Base-by-base conservation (phyloP, 805 yeast species). In the Yarrowia keelungensis region DNA sequence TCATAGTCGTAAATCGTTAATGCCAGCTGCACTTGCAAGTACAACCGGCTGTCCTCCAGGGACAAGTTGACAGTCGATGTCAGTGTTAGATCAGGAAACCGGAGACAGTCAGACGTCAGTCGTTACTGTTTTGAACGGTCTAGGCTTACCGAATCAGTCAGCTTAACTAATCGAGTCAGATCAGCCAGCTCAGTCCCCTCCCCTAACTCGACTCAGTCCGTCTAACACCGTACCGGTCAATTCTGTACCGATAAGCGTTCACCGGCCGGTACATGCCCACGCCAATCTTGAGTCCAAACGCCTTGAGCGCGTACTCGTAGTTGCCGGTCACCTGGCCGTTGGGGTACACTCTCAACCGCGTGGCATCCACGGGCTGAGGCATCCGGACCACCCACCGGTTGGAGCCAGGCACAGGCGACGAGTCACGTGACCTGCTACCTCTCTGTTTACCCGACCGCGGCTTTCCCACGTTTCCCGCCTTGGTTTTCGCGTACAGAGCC, bases 361-460 rank as follows among this genome's bases (percentile, higher is more conserved):
- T 59, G 3, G 65, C 65, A 15, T 45, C 51, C 35, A 43, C 65
- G 5, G 65, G 35, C 16, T 43, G 51, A 8, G 51, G 50, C 65
- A 59, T 59, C 19, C 65, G 50, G 3, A 59, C 65, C 8, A 59
- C 65, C 50, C 50, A 59, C 12, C 51, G 51, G 16, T 59, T 45
- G 7, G 19, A 19, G 19, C 19, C 19, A 15, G 49, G 12, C 39
- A 19, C 43, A 14, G 49, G 32, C 7, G 22, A 8, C n/a, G 16
- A 1, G 19, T 35, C 59, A 19, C 46, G 59, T 9, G 59, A 41
- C 47, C 15, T 36, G 59, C 26, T 22, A 1, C 22, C 15, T n/a
- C 10, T 7, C 8, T 4, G 10, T 26, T 32, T 32, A 7, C 35
- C 35, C 4, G 62, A 42, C 9, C 62, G 22, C 5, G 61, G 46